A percentile compares a stretch with the other conserved stretches of the same genome.
Conservation (phyloP, 2,329 filamentous ascomycete species). For the Kalaharituber pfeilii region DNA sequence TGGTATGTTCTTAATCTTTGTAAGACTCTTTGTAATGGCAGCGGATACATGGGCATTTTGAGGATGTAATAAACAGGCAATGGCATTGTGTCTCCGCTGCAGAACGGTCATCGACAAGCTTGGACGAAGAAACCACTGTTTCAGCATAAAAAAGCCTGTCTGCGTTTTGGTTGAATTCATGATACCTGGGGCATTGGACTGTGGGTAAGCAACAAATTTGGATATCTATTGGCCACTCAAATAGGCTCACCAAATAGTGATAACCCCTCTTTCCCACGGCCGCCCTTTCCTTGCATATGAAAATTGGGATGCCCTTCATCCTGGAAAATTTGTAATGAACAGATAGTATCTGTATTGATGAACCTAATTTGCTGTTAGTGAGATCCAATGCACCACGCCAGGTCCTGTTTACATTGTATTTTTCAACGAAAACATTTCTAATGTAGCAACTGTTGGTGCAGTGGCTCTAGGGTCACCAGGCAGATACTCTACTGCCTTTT, state of each 20-base stretch:
- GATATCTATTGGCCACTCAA: background rate
- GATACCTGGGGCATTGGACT: conserved; percentile 6
- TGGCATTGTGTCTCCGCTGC: conserved; percentile 50
- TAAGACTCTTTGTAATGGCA: conserved; percentile 43
- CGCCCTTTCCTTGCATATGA: conserved; percentile 52
- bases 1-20: conserved; percentile 59
- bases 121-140: conserved; percentile 68
- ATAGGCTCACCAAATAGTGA: conserved; percentile 47
- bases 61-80: conserved; percentile 46
- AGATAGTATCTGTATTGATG: conserved; percentile 60
- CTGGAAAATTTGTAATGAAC: conserved; percentile 69
- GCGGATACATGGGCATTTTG: conserved; percentile 45
- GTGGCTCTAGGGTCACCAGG: conserved; percentile 39
- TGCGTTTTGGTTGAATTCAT: conserved; percentile 37
- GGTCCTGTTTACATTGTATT: conserved; percentile 38
- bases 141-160: conserved; percentile 57
- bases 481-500: conserved; percentile 44
- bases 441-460: conserved; percentile 41
- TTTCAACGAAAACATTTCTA: conserved; percentile 59
- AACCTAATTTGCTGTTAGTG: conserved; percentile 41
- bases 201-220: background rate
- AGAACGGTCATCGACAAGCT: conserved; percentile 52
- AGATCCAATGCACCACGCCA: background rate
- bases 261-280: conserved; percentile 67
- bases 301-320: conserved; percentile 68